Evolutionary conservation across 805 yeast species (phyloP), one percentile per base, ranked within the genome.

Genomic region (Pichia exigua): DNA sequence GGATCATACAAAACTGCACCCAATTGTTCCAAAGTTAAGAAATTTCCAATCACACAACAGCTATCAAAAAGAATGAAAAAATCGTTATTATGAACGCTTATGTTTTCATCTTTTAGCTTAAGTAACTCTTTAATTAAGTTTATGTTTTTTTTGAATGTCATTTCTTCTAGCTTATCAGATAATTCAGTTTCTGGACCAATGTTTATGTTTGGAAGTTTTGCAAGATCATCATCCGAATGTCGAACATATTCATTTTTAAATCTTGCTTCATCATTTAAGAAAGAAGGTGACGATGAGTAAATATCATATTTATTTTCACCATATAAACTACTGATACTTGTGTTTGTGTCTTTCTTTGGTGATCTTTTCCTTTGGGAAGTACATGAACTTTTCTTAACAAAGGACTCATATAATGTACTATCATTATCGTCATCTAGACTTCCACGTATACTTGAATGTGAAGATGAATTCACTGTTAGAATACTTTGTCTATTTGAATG

Each of bases 1-100:
- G 68, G 68, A 48, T 63, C 65, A 48, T 57, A 45, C 17, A 65
- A 42, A 12, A 62, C 26, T 10, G 47, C 41, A 6, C 54, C 47
- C 9, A 65, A 48, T 17, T 60, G 57, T 5, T 46, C 46, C n/a
- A 47, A 26, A 18, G 46, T 49, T 2, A 64, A 48, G 1, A 50
- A 21, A 39, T 62, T 62, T 38, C 42, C 40, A 1, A 42, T 30
- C 20, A 51, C 54, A 27, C 58, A 55, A 38, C 59, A 56, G 0
- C 39, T 30, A 13, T 51, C 42, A 39, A 65, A 64, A 4, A 63
- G 39, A 8, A 42, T 41, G 26, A 53, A 61, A 20, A 64, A 46
- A 4, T 51, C 48, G 12, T 50, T 45, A 47, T 56, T 57, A 46
- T 64, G 67, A 22, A 62, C 65, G 8, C 56, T 58, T 7, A 64